Percentiles rank a stretch among this genome's conserved stretches.
These are phyloP conservation scores for Coemansia sp. DNA, from an alignment of 192 early-diverging fungal genomes.

Conservation along the genomic window DNA sequence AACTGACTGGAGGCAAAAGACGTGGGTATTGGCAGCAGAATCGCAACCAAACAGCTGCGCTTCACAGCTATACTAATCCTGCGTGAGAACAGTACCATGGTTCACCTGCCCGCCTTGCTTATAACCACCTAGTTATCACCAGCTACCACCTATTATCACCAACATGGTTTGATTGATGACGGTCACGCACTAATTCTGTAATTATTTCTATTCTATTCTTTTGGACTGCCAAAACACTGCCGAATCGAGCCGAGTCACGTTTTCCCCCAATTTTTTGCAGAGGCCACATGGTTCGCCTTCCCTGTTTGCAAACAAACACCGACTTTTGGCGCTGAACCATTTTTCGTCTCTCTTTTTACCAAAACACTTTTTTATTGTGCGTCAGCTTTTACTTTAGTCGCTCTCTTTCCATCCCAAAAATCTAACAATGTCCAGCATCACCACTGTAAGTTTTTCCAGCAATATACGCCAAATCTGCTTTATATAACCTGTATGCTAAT, in stretches of 20 bases:
- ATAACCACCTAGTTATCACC: no score
- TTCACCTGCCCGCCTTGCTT: no score
- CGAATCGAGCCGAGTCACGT: not conserved
- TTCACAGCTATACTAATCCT: no score
- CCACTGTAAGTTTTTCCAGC: conserved; percentile 41
- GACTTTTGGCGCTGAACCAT: conserved; percentile 12
- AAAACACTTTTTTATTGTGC: conserved; percentile 8
- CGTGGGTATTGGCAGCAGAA: no score
- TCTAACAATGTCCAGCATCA: conserved; percentile 24
- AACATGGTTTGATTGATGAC: no score
- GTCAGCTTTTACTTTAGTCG: conserved; percentile 5
- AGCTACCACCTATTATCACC: no score
- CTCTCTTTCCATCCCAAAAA: conserved; percentile 13
- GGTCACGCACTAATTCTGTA: no score
- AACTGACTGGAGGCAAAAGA: no score
- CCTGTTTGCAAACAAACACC: conserved; percentile 10
- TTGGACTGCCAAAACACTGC: not conserved
- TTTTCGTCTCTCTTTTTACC: conserved; percentile 10
- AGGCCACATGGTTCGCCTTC: not conserved
- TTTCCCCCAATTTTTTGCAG: conserved; percentile 11
- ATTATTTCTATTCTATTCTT: no score
- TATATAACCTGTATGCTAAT: not conserved
- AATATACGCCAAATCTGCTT: not conserved
- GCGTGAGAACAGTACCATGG: no score
- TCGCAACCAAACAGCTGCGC: no score